Evolutionary conservation across 2,329 filamentous ascomycete species (phyloP), one percentile per base, ranked within the genome.

Genomic region (Arthrobotrys megalospora): DNA sequence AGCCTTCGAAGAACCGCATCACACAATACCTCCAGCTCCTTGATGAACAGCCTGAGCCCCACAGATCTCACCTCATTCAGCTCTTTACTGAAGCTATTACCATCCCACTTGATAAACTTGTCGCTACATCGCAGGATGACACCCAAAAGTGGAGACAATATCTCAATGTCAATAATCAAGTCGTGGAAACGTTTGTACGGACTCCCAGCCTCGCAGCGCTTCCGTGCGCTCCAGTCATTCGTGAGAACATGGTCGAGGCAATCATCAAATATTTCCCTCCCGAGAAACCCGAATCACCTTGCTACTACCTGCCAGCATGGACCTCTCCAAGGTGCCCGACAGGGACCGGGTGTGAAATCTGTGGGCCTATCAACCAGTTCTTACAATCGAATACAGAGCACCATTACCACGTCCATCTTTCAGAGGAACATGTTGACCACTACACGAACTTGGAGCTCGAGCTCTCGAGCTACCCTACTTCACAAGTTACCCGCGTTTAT

Each of bases 351-450:
- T 78, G 75, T 16, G 53, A 38, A 24, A 38, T 55, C 10, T 78
- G 75, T 16, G 62, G 67, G 2, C 8, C 47, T 3, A 24, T 72
- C n/a, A 78, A 78, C n/a, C 67, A 72, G 19, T 78, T 78, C 19
- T 24, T 78, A 6, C 75, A 60, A 43, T 78, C 75, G 4, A 47
- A 68, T 32, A 78, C 53, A 0, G 75, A 78, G 28, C 36, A 52
- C 12, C 24, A 21, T 19, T 66, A 50, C 32, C 14, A 32, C 1
- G 21, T 64, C 3, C n/a, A 50, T 5, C 2, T 70, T 8, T 0
- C 32, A 14, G 5, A n/a, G 2, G 45, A 64, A 3, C 38, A 68
- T 3, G 10, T 14, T 11, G 24, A 19, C 2, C 72, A 77, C 24
- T 77, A 70, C 21, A 24, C 10, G 14, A 16, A 24, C 1, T 6